Percentiles rank a stretch among this genome's conserved stretches.
phyloP scores from a whole-genome alignment of 108 stramenopile species.

The Aureococcus anophagefferens region DNA sequence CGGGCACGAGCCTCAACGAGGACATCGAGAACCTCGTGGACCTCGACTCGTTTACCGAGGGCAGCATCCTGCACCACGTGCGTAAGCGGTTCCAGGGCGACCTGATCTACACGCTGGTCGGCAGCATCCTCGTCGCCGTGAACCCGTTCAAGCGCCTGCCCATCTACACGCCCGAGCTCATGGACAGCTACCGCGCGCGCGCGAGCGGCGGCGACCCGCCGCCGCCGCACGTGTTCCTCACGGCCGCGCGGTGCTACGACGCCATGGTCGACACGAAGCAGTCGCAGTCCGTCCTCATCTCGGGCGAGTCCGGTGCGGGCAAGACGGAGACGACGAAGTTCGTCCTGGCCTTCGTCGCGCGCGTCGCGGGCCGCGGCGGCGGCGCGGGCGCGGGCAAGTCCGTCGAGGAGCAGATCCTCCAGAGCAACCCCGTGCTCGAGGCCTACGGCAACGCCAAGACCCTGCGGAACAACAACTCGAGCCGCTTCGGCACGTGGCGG shows the following conservation, averaged over 20 bases:
- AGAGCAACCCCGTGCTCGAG: slow-evolving; percentile 30
- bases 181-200: background rate
- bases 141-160: slow-evolving; percentile 34
- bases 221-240: slow-evolving; percentile 18
- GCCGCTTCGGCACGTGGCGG: slow-evolving; percentile 26
- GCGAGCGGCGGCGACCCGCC: no score
- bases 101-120: slow-evolving; percentile 52
- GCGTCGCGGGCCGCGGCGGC: background rate
- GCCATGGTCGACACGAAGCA: slow-evolving; percentile 11
- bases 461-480: slow-evolving; percentile 26
- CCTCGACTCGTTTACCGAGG: slow-evolving; percentile 8
- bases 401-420: slow-evolving; percentile 14
- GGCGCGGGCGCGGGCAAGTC: background rate
- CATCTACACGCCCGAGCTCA: slow-evolving; percentile 22
- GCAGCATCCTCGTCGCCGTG: slow-evolving; percentile 48
- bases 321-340: slow-evolving; percentile 76
- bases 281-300: slow-evolving; percentile 55
- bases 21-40: slow-evolving; percentile 3
- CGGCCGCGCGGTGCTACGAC: slow-evolving; percentile 5
- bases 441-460: slow-evolving; percentile 39
- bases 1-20: background rate
- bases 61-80: slow-evolving; percentile 31
- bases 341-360: slow-evolving; percentile 29
- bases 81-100: slow-evolving; percentile 24
- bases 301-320: slow-evolving; percentile 70